phyloP scores from a whole-genome alignment of 345 rosid species.

The Xanthoceras sorbifolium region DNA sequence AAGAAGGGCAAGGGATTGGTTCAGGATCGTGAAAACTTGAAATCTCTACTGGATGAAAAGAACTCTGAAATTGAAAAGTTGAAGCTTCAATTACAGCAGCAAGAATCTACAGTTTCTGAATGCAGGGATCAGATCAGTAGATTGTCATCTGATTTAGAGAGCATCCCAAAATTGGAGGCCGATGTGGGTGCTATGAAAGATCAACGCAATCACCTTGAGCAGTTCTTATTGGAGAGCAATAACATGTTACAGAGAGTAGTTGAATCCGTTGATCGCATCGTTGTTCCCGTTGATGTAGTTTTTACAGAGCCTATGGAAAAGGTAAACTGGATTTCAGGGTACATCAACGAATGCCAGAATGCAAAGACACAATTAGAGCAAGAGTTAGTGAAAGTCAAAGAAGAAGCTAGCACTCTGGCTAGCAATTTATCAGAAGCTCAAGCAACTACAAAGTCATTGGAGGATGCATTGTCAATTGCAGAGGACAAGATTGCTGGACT shows the following conservation, averaged over 20 bases:
- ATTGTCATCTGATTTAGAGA: conserved; percentile 55
- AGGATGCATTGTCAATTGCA: conserved; percentile 57
- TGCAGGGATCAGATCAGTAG: conserved; percentile 53
- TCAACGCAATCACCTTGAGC: conserved; percentile 60
- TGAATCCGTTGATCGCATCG: conserved; percentile 49
- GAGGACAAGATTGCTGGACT: conserved; percentile 48
- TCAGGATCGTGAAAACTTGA: conserved; percentile 79
- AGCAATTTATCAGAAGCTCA: conserved; percentile 54
- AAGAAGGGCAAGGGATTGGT: conserved; percentile 94
- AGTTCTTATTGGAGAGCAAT: conserved; percentile 58
- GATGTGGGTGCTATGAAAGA: conserved; percentile 53
- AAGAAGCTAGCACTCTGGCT: conserved; percentile 46
- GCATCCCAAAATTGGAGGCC: conserved; percentile 59
- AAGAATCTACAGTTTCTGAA: conserved; percentile 49
- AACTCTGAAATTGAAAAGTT: conserved; percentile 63
- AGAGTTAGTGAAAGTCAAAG: conserved; percentile 51
- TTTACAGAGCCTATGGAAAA: conserved; percentile 61
- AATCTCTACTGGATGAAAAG: conserved; percentile 65
- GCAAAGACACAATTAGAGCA: conserved; percentile 49
- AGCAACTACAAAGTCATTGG: conserved; percentile 45
- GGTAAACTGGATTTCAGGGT: conserved; percentile 59
- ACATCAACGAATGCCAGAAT: conserved; percentile 55
- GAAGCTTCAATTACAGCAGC: conserved; percentile 57
- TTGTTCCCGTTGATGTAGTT: conserved; percentile 48
- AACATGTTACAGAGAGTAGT: conserved; percentile 51